Percentiles rank a stretch among this genome's conserved stretches.
These are phyloP conservation scores for Pisolithus microcarpus DNA, from an alignment of 768 basidiomycete species.

Conservation along the genomic window DNA sequence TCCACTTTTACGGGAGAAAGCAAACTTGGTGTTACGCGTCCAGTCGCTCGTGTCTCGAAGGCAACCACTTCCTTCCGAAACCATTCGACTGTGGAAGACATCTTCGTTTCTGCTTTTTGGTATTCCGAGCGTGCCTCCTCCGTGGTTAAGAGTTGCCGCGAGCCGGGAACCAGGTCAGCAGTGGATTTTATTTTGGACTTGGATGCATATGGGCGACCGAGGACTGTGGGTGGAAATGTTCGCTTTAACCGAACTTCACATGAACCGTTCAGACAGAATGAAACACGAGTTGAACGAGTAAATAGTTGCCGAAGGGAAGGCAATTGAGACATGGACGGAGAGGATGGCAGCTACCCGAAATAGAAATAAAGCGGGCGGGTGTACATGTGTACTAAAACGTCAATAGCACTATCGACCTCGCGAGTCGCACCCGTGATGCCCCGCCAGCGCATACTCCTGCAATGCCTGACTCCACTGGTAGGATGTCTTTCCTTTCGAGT, in stretches of 20 bases:
- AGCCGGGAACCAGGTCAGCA: slow-evolving; percentile 56
- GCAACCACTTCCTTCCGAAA: slow-evolving; percentile 71
- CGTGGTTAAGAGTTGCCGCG: slow-evolving; percentile 52
- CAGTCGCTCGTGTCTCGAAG: slow-evolving; percentile 63
- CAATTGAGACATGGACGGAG: slow-evolving; percentile 33
- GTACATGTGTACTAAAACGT: too few relatives aligned
- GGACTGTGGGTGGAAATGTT: not conserved
- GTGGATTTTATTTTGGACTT: slow-evolving; percentile 41
- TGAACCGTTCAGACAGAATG: not conserved
- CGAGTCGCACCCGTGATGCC: too few relatives aligned
- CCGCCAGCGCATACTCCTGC: slow-evolving; percentile 84
- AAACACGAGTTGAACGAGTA: too few relatives aligned
- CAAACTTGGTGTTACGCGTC: slow-evolving; percentile 68
- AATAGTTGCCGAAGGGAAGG: too few relatives aligned
- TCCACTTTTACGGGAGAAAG: slow-evolving; percentile 62
- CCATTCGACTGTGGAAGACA: slow-evolving; percentile 62
- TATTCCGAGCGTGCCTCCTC: slow-evolving; percentile 53
- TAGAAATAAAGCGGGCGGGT: too few relatives aligned
- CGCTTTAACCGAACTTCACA: not conserved
- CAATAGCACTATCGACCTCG: slow-evolving; percentile 70
- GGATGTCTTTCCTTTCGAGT: slow-evolving; percentile 40
- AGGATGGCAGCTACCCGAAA: too few relatives aligned
- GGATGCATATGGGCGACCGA: slow-evolving; percentile 21
- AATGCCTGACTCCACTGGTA: slow-evolving; percentile 73
- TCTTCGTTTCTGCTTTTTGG: slow-evolving; percentile 52